Conservation (phyloP, 177 flowering plant genomes). For the Vitis hybrid region DNA sequence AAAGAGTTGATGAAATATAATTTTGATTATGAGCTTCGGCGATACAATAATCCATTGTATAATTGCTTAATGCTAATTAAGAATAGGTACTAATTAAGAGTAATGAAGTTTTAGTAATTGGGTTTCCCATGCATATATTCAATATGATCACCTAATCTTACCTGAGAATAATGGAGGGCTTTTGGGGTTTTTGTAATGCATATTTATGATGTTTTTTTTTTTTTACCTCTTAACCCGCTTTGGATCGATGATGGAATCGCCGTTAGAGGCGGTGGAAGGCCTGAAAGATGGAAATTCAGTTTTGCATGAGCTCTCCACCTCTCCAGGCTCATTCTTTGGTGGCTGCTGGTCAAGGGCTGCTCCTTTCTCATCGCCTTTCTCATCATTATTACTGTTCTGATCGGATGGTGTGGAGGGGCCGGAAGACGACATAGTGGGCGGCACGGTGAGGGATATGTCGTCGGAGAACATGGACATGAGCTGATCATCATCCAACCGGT, state of each 20-base stretch:
- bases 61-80: too few species aligned
- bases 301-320: conserved; percentile 40
- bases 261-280: conserved; percentile 15
- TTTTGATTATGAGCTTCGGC: too few species aligned
- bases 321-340: conserved; percentile 44
- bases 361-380: conserved; percentile 11
- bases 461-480: conserved; percentile 61
- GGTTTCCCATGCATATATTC: not conserved
- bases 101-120: not conserved
- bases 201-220: not conserved
- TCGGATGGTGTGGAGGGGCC: conserved; percentile 57
- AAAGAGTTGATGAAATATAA: not conserved
- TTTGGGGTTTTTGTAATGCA: not conserved
- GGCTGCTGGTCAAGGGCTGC: conserved; percentile 11
- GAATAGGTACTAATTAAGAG: not conserved
- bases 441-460: conserved; percentile 18
- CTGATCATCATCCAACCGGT: conserved; percentile 59
- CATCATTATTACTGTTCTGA: conserved; percentile 41
- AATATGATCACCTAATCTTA: not conserved
- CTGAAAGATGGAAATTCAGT: conserved; percentile 8
- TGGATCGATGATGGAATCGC: conserved; percentile 41
- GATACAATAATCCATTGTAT: not conserved
- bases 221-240: conserved; percentile 66
- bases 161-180: not conserved
- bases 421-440: conserved; percentile 31